These are phyloP conservation scores for Talaromyces albobiverticillius DNA, from an alignment of 2,329 filamentous ascomycete genomes.

Conservation along the genomic window DNA sequence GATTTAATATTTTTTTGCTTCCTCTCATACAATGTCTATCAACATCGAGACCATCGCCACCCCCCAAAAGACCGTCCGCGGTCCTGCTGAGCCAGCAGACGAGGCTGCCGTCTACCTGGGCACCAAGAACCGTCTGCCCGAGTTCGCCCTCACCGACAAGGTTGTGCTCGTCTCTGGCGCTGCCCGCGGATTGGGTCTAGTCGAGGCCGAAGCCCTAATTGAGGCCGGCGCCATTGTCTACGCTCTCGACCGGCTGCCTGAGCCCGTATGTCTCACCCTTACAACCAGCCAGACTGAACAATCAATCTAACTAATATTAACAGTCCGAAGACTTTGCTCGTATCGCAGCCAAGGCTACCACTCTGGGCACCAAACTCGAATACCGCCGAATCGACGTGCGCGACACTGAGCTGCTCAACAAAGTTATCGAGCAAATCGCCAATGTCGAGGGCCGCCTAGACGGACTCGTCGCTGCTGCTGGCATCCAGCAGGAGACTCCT, in stretches of 20 bases:
- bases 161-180: conserved; percentile 70
- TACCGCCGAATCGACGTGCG: conserved; percentile 81
- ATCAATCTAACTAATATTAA: conserved; percentile 50
- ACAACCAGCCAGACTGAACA: no score
- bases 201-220: conserved; percentile 68
- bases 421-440: conserved; percentile 66
- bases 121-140: conserved; percentile 53
- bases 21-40: conserved; percentile 15
- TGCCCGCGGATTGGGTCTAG: conserved; percentile 69
- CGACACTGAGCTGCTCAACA: conserved; percentile 65
- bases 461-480: conserved; percentile 71
- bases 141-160: conserved; percentile 72
- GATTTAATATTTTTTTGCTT: no score
- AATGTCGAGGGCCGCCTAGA: conserved; percentile 70
- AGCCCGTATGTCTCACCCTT: conserved; percentile 28
- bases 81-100: conserved; percentile 18
- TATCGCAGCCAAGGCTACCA: conserved; percentile 62
- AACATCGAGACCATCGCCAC: conserved; percentile 14
- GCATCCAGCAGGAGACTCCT: conserved; percentile 74
- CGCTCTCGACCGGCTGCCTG: conserved; percentile 42
- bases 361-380: conserved; percentile 65
- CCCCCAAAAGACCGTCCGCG: conserved; percentile 10
- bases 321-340: conserved; percentile 59
- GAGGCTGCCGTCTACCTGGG: conserved; percentile 30
- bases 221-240: conserved; percentile 68